Evolutionary conservation across 495 filamentous ascomycete genomes (phyloP).

Genomic region (Cercophora samala): DNA sequence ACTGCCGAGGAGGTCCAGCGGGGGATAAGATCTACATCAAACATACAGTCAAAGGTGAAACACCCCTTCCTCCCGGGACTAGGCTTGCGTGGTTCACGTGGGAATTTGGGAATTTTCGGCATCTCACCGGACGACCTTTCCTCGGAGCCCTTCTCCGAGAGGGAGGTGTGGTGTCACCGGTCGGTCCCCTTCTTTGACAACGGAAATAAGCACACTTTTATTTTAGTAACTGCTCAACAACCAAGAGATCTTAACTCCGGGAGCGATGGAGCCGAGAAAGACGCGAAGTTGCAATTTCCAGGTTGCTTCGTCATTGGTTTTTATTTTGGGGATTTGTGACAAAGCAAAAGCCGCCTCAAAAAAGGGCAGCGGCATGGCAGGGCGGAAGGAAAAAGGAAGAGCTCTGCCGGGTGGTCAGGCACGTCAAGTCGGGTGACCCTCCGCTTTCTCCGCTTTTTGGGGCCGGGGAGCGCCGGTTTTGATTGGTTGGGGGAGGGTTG

Average conservation of each 20-base stretch:
- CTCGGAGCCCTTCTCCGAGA: too few relatives aligned
- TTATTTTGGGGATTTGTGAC: background rate
- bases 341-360: too few relatives aligned
- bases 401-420: background rate
- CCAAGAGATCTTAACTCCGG: background rate
- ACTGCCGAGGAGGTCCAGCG: background rate
- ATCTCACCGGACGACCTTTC: too few relatives aligned
- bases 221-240: too few relatives aligned
- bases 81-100: too few relatives aligned
- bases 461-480: too few relatives aligned
- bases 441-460: background rate
- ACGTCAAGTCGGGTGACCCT: background rate
- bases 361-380: background rate
- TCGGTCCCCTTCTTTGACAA: too few relatives aligned
- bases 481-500: conserved; percentile 3
- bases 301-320: too few relatives aligned
- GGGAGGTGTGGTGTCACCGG: background rate
- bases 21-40: background rate
- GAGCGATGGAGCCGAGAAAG: background rate
- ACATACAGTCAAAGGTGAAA: too few relatives aligned
- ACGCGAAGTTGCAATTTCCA: background rate
- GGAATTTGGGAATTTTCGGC: too few relatives aligned
- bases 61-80: too few relatives aligned
- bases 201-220: background rate
- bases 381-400: background rate